These are phyloP conservation scores for Fusarium cicatricum DNA, from an alignment of 2,329 filamentous ascomycete species.

Conservation along the genomic window DNA sequence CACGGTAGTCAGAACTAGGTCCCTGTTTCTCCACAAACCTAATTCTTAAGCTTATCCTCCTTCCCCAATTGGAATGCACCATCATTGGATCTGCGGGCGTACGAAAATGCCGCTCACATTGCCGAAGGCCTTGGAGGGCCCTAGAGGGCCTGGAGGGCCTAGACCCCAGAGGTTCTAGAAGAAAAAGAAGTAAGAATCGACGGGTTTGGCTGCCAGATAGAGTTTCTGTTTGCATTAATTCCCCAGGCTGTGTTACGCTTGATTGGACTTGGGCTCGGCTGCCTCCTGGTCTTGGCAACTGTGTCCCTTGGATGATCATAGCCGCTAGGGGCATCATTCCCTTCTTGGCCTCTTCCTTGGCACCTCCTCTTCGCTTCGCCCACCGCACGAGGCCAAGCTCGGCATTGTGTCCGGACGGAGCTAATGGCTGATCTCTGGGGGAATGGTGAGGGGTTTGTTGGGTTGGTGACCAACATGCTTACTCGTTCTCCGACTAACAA, in stretches of 20 bases:
- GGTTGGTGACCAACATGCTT: too few species aligned
- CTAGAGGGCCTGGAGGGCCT: too few species aligned
- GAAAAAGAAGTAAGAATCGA: neutral
- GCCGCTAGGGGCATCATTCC: neutral
- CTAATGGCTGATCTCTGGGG: conserved; percentile 2
- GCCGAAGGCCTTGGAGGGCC: too few species aligned
- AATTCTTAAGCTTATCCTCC: conserved; percentile 24
- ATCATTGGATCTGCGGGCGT: conserved; percentile 12
- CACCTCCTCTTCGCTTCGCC: neutral
- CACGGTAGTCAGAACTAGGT: neutral
- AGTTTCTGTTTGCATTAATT: neutral
- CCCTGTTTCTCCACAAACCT: conserved; percentile 1
- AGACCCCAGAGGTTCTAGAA: conserved; percentile 1
- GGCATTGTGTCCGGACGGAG: neutral
- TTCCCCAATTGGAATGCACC: conserved; percentile 16
- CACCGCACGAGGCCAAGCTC: conserved; percentile 3
- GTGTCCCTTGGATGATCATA: neutral
- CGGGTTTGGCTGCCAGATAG: conserved; percentile 1
- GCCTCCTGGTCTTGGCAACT: neutral
- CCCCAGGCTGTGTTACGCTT: neutral
- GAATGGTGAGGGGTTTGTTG: neutral
- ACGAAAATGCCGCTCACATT: conserved; percentile 21
- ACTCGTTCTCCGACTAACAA: neutral
- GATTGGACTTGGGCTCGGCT: neutral
- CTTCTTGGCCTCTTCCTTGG: too few species aligned